Evolutionary conservation across 345 rosid species (phyloP), one percentile per base, ranked within the genome.

Genomic region (Camelina laxa): DNA sequence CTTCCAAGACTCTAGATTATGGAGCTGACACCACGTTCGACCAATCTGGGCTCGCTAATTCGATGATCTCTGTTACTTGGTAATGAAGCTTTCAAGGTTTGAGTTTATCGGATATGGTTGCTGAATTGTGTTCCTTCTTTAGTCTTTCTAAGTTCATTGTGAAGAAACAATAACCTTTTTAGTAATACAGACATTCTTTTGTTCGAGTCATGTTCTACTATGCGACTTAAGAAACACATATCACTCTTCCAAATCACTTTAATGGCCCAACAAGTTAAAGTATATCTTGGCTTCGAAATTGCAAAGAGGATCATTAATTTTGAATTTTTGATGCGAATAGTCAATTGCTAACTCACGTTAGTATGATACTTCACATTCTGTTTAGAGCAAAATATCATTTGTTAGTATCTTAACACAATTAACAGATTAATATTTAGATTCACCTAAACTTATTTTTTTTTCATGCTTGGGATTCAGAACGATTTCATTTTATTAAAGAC

Each of bases 1-100:
- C 89, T 59, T 80, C 85, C 9, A 87, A 82, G 84, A 62, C 75
- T 63, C 80, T 91, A 60, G 93, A 88, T 72, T 89, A 81, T 45
- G 85, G 66, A 24, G 70, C 45, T 59, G 82, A 81, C 50, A 14
- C 65, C 33, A 84, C 89, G 4, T 91, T 94, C 7, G 91, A 69
- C 4, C 87, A 89, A 63, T 87, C 91, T 0, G 90, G 89, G 14
- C 84, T 94, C 7, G 91, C 87, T 67, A 88, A 89, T 86, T 85
- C 96, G 0, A 86, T 93, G 85, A 82, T 93, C 44, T 84, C 84
- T 1, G 86, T 91, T 75, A 80, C 91, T 58, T 89, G 87, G 93
- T 93, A 85, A 65, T 88, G 86, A 88, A 68, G 16, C 21, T 51
- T 62, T 58, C 12, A 31, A 9, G 31, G 60, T 33, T 30, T 57